phyloP scores from a whole-genome alignment of 1,139 yeast genomes.

The Pichia sp. region DNA sequence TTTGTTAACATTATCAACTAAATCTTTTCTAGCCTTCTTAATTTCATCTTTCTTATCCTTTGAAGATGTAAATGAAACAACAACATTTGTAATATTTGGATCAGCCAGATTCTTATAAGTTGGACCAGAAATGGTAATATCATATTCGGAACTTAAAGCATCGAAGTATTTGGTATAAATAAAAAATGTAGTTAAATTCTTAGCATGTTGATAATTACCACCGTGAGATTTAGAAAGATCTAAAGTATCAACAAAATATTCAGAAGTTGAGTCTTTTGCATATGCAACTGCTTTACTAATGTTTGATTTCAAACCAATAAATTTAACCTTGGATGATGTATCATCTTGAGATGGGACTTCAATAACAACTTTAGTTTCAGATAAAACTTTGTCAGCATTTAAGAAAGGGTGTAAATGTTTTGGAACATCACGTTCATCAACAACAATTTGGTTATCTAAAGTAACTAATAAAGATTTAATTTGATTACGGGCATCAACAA shows the following conservation, averaged over 20 bases:
- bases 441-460: conserved; percentile 37
- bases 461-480: conserved; percentile 43
- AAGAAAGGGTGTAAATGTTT: conserved; percentile 44
- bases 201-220: conserved; percentile 70
- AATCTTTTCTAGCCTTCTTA: conserved; percentile 54
- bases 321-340: conserved; percentile 39
- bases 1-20: conserved; percentile 68
- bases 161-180: conserved; percentile 44
- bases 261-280: conserved; percentile 47
- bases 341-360: conserved; percentile 46
- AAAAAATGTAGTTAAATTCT: conserved; percentile 64
- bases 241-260: conserved; percentile 57
- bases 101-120: conserved; percentile 34
- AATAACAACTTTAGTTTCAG: conserved; percentile 57
- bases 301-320: conserved; percentile 56
- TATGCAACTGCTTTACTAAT: conserved; percentile 55
- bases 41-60: conserved; percentile 35
- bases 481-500: conserved; percentile 42
- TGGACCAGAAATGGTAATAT: conserved; percentile 56
- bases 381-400: conserved; percentile 40
- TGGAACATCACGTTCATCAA: conserved; percentile 44
- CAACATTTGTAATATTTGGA: conserved; percentile 32
- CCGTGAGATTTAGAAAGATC: conserved; percentile 87
- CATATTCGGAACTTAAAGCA: conserved; percentile 40
- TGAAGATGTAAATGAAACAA: conserved; percentile 33